Evolutionary conservation across 1,139 yeast genomes (phyloP).

Genomic region (Groenewaldozyma sp.): DNA sequence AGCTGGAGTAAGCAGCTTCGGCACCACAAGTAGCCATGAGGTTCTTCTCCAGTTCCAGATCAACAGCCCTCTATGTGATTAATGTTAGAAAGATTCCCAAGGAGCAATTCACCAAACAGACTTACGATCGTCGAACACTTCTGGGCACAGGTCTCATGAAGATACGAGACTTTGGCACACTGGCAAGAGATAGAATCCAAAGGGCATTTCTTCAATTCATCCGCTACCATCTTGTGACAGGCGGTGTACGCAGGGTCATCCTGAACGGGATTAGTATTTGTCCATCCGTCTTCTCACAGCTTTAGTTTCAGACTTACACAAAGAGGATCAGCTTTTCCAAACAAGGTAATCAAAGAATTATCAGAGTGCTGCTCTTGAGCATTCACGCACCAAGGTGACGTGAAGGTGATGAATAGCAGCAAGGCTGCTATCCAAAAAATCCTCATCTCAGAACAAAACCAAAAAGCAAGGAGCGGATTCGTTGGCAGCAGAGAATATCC

Average conservation of each 20-base stretch:
- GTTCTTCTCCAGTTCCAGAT: conserved; percentile 6
- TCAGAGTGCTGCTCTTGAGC: no score
- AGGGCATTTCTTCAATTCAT: conserved; percentile 15
- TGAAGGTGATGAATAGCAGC: no score
- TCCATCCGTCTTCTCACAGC: no score
- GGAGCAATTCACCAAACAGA: not conserved
- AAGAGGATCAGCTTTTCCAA: conserved; percentile 3
- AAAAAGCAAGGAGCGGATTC: no score
- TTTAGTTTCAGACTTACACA: no score
- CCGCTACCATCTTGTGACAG: conserved; percentile 15
- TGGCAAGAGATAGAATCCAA: conserved; percentile 20
- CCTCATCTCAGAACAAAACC: no score
- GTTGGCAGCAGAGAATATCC: no score
- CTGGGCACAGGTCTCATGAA: conserved; percentile 17
- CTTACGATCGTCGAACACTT: conserved; percentile 11
- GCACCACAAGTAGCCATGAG: conserved; percentile 18
- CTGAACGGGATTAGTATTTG: no score
- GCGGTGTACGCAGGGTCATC: conserved; percentile 12
- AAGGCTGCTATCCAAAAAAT: no score
- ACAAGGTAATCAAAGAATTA: no score
- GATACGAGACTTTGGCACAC: conserved; percentile 16
- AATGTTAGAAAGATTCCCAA: not conserved
- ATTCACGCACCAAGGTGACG: no score
- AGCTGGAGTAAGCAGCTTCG: conserved; percentile 10
- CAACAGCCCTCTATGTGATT: conserved; percentile 2